Conservation (phyloP, 495 filamentous ascomycete genomes). For the Xylaria nigripes region DNA sequence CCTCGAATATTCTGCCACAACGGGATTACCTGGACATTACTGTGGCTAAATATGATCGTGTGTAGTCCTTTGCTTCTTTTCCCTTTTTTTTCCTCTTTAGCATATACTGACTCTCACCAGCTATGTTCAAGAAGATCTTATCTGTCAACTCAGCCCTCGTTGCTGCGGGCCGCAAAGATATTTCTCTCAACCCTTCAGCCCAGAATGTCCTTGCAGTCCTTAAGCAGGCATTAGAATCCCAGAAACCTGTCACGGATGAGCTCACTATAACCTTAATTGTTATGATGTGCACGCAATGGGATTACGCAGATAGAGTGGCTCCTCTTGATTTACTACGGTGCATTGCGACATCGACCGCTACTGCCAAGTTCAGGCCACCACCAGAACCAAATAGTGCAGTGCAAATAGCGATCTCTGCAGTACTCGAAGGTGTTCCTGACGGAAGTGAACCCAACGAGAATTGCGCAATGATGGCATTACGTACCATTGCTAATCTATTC, state of each 20-base stretch:
- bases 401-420: slow-evolving; percentile 46
- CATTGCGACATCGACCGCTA: slow-evolving; percentile 55
- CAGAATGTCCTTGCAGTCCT: slow-evolving; percentile 48
- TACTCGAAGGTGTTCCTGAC: slow-evolving; percentile 28
- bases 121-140: slow-evolving; percentile 64
- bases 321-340: slow-evolving; percentile 79
- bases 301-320: slow-evolving; percentile 66
- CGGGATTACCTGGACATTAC: slow-evolving; percentile 70
- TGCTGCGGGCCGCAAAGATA: slow-evolving; percentile 59
- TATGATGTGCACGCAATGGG: slow-evolving; percentile 67
- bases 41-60: slow-evolving; percentile 36
- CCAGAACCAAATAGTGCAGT: slow-evolving; percentile 42
- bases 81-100: slow-evolving; percentile 21
- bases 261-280: slow-evolving; percentile 51
- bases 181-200: slow-evolving; percentile 65
- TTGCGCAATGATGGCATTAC: slow-evolving; percentile 77
- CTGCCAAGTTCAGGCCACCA: slow-evolving; percentile 42
- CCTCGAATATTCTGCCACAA: slow-evolving; percentile 65
- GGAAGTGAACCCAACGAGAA: slow-evolving; percentile 46
- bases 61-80: slow-evolving; percentile 32
- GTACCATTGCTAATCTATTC: slow-evolving; percentile 83
- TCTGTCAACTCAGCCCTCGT: slow-evolving; percentile 63
- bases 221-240: slow-evolving; percentile 50
- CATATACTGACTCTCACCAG: slow-evolving; percentile 41
- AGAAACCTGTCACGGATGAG: slow-evolving; percentile 25